Evolutionary conservation across 176 grass and related monocot genomes (phyloP), one percentile per base, ranked within the genome.

Genomic region (Poa pratensis): DNA sequence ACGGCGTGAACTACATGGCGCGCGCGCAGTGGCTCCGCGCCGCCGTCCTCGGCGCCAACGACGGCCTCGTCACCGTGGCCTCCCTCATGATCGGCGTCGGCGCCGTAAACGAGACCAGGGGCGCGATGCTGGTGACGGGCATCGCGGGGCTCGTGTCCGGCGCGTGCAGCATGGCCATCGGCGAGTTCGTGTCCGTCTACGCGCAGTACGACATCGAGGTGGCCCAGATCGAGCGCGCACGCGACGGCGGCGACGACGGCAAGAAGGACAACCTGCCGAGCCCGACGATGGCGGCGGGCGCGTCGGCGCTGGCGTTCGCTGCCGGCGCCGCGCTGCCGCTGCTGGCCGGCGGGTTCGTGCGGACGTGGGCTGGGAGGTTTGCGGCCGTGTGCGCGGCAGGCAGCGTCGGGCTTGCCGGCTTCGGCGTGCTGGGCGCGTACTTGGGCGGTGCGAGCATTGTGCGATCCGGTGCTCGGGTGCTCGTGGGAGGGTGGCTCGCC

Each of bases 101-200:
- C 61, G 96, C 96, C 43, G 93, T 87, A 9, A 92, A 85, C 88
- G 7, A 42, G 1, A 46, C 69, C 77, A 46, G 24, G 61, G 74
- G 42, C 75, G 84, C 86, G 54, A 98, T 96, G 96, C 81, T 98
- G n/a, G 86, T 94, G 14, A 90, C 96, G 6, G 89, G 96, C 46
- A 50, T 95, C 0, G 91, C 91, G 5, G 96, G 96, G 20, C 87
- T 94, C 22, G 90, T 92, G 9, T 88, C 93, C 16, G 87, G 87
- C 22, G 87, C 92, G 3, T 91, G 92, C 82, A 98, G 95, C 91
- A 98, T 98, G 95, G 93, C 93, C 79, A 98, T 98, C 80, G 95
- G 95, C 6, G 95, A 98, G 82, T 98, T 90, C 79, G 95, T 98
- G 9, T 98, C 93, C 17, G 95, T 98, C 61, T 93, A 96, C 75